Evolutionary conservation across 768 basidiomycete species (phyloP), one percentile per base, ranked within the genome.

Genomic region (Podaxis sp.): DNA sequence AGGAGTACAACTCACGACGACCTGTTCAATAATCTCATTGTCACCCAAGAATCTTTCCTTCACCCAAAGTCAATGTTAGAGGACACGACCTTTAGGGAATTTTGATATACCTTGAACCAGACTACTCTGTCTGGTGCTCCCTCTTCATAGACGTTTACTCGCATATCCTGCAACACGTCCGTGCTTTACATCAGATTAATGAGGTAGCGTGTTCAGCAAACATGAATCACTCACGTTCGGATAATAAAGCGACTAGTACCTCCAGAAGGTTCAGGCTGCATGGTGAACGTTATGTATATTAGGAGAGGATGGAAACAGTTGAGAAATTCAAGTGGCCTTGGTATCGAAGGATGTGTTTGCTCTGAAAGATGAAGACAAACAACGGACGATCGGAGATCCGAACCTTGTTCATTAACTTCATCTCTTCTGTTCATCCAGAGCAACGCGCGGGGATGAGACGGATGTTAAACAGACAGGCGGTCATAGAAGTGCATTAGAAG

Each of bases 11-110:
- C 87, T 64, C 71, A 91, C 90, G 37, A 91, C 82, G 17, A 92
- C 68, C 66, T 90, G 82, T 65, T 91, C 91, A 2, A 93, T 72
- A 44, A 93, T 91, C 71, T 93, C 91, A 4, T 86, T 79, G 59
- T 92, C 90, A 44, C 80, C 79, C 49, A 93, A 80, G 71, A 83
- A 87, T 63, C 91, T 80, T 79, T 93, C 90, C 90, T 92, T 77
- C 66, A 66, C 63, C 63, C 58, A 57, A 54, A n/a, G 30, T 53
- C 41, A 26, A 46, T 20, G 4, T 48, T 36, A 37, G 28, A 11
- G 8, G 30, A 30, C 10, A 17, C 1, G 30, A 48, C 12, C 48
- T 12, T 15, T 20, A 3, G 7, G 4, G 11, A 8, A 36, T 41
- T 1, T 37, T 13, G 33, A 65, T 79, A 55, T 69, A 88, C 90